Conservation (phyloP, 2,329 filamentous ascomycete genomes). For the Calonectria henricotiae region DNA sequence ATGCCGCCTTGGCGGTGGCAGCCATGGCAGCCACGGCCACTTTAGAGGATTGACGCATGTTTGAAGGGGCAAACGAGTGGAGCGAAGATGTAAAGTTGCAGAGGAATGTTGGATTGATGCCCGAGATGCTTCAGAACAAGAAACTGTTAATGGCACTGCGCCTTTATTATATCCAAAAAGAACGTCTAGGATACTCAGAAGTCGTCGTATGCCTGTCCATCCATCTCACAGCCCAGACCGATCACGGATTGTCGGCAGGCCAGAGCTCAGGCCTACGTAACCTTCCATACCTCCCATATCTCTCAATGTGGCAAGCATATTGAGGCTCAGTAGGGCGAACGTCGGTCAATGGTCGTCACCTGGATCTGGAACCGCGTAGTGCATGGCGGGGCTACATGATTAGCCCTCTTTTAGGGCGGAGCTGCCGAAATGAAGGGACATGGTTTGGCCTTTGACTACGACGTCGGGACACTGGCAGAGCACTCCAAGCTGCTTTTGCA, state of each 20-base stretch:
- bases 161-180: constrained; percentile 25
- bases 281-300: constrained; percentile 14
- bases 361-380: not conserved
- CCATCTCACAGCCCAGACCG: not conserved
- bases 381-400: not conserved
- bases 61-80: constrained; percentile 17
- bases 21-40: constrained; percentile 30
- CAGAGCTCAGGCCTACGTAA: constrained; percentile 20
- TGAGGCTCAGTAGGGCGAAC: constrained; percentile 21
- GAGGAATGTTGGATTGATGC: constrained; percentile 9
- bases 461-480: not conserved
- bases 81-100: not conserved
- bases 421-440: constrained; percentile 32
- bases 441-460: constrained; percentile 9
- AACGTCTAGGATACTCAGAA: not conserved
- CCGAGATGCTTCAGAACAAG: not conserved
- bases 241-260: constrained; percentile 10
- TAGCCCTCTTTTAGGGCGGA: constrained; percentile 24
- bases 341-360: constrained; percentile 6
- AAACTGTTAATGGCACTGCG: not conserved
- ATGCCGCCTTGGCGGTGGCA: constrained; percentile 39
- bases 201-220: constrained; percentile 23
- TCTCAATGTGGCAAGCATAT: constrained; percentile 6
- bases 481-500: not conserved
- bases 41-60: constrained; percentile 34